A percentile compares a stretch with the other conserved stretches of the same genome.
Conservation (phyloP, 257 asterid species). For the Nicotiana noctiflora region DNA sequence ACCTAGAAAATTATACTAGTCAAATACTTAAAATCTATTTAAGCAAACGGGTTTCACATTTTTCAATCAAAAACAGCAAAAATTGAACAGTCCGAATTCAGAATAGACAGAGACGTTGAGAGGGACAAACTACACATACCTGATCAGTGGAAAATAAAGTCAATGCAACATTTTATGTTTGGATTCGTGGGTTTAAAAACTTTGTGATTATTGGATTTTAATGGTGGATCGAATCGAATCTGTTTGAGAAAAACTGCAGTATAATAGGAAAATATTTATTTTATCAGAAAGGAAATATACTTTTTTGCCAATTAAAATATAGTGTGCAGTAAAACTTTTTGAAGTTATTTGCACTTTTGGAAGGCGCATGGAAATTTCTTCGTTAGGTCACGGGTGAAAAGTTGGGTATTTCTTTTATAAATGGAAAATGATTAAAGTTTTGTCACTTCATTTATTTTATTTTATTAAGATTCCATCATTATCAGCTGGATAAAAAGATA, state of each 20-base stretch:
- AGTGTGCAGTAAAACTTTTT: background rate
- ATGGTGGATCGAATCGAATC: slow-evolving; percentile 3
- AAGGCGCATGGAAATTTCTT: background rate
- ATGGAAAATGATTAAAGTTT: background rate
- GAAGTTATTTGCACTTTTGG: background rate
- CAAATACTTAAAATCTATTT: background rate
- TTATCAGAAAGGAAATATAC: background rate
- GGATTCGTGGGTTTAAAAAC: background rate
- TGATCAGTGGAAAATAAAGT: background rate
- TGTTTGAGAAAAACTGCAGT: background rate
- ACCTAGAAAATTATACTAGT: background rate
- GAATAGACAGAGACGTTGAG: background rate
- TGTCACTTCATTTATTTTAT: background rate
- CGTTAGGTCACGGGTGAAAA: background rate
- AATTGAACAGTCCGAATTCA: background rate
- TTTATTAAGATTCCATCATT: background rate
- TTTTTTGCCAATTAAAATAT: background rate
- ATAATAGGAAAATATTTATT: background rate
- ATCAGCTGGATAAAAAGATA: background rate
- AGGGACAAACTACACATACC: background rate
- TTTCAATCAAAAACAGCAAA: background rate
- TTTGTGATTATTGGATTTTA: background rate
- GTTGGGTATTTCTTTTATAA: background rate
- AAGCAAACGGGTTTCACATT: background rate
- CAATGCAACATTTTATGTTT: background rate